phyloP scores from a whole-genome alignment of 352 stramenopile genomes.

The Pythium folliculosum region DNA sequence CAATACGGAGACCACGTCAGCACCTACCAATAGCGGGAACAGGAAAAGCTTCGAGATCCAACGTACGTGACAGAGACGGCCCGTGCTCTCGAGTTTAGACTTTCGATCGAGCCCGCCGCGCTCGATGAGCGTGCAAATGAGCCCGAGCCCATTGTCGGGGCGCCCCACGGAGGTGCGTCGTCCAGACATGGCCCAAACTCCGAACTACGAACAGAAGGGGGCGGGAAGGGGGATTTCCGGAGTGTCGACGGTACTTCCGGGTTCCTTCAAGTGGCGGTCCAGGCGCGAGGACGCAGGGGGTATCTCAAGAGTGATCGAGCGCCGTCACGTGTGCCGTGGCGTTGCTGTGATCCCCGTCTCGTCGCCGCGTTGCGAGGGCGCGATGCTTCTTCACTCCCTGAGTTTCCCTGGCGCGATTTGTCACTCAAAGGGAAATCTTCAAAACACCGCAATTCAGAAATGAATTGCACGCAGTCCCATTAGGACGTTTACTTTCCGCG shows the following conservation, averaged over 20 bases:
- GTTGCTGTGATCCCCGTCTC: neutral
- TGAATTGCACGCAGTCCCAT: constrained; percentile 20
- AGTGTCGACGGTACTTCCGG: neutral
- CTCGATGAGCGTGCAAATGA: constrained; percentile 86
- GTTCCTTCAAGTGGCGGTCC: neutral
- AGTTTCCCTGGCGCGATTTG: constrained; percentile 25
- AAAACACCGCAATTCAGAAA: constrained; percentile 24
- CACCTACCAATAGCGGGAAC: too few species aligned
- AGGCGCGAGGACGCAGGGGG: neutral
- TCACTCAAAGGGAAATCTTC: constrained; percentile 22
- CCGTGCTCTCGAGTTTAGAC: constrained; percentile 86
- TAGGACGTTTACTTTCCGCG: constrained; percentile 2
- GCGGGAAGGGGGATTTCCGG: neutral
- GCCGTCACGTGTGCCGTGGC: neutral
- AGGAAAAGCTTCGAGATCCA: too few species aligned
- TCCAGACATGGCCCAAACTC: constrained; percentile 26
- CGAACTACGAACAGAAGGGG: neutral
- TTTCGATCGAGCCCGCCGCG: constrained; percentile 82
- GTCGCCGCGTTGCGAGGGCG: neutral
- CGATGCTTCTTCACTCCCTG: neutral
- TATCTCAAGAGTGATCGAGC: too few species aligned
- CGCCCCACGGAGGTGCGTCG: constrained; percentile 38
- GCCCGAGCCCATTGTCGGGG: constrained; percentile 59
- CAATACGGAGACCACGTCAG: neutral
- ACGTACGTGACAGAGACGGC: constrained; percentile 66